Conservation (phyloP, 2,329 filamentous ascomycete species). For the Arthroderma sp. region DNA sequence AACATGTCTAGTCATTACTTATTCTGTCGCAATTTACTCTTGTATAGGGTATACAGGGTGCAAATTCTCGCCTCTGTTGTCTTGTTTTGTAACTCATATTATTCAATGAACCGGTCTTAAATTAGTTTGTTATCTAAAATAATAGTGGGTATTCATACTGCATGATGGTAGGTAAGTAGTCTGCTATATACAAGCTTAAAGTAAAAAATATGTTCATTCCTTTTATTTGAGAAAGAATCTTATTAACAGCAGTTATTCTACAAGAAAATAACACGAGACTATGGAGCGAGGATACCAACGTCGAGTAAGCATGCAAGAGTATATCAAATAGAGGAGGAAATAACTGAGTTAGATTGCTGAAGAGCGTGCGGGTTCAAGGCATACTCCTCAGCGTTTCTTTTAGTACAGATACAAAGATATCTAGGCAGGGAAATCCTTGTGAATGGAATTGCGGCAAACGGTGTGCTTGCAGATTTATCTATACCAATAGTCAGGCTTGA, state of each 20-base stretch:
- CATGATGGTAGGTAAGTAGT: too few species aligned
- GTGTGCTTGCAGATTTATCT: slow-evolving; percentile 26
- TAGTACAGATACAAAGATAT: slow-evolving; percentile 5
- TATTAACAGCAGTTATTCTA: background rate
- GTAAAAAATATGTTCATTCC: background rate
- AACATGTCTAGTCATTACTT: background rate
- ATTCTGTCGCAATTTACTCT: background rate
- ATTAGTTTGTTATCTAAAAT: background rate
- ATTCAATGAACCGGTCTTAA: background rate
- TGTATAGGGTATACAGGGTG: background rate
- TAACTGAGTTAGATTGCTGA: background rate
- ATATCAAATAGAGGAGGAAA: background rate
- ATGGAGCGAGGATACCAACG: background rate
- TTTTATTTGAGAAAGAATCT: background rate
- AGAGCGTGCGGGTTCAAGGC: background rate
- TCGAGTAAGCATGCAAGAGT: background rate
- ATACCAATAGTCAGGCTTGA: slow-evolving; percentile 91
- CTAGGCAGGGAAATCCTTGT: background rate
- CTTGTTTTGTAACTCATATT: background rate
- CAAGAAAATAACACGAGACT: background rate
- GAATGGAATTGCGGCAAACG: background rate
- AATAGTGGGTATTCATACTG: background rate
- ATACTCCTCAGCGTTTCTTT: background rate
- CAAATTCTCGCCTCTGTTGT: background rate
- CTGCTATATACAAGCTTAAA: background rate